Base-by-base conservation (phyloP, 192 early-diverging fungal species). In the Tieghemiomyces parasiticus region DNA sequence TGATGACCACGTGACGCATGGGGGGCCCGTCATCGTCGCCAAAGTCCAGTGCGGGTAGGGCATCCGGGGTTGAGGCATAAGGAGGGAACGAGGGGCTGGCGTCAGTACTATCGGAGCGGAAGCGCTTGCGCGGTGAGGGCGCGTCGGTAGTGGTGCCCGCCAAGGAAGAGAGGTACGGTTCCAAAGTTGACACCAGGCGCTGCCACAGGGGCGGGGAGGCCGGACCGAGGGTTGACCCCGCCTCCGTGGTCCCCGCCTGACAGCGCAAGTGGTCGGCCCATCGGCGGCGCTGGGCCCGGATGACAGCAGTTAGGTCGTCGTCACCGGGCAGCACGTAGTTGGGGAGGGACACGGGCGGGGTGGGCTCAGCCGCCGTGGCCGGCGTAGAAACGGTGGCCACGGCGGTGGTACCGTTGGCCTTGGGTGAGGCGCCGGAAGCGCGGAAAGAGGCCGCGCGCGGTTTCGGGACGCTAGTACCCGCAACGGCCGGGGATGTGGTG, bases 1-100 rank as follows among this genome's bases (percentile, higher is more conserved):
- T 74, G 14, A 95, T 78, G 2, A 76, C 85, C 25, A 91, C 75
- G 8, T 74, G 68, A 32, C 74, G 68, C 47, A 60, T 56, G 32
- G 54, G 54, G 19, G 46, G 46, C 3, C 8, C 25, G 25, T 47
- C 46, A 8, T n/a, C n/a, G n/a, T n/a, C n/a, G n/a, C n/a, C n/a
- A n/a, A n/a, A n/a, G n/a, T n/a, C n/a, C n/a, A n/a, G n/a, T n/a
- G n/a, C n/a, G n/a, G n/a, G n/a, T n/a, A n/a, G n/a, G n/a, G n/a
- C n/a, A n/a, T n/a, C n/a, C n/a, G n/a, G n/a, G n/a, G n/a, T n/a
- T n/a, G n/a, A n/a, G n/a, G n/a, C n/a, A n/a, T n/a, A n/a, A n/a
- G n/a, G n/a, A n/a, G n/a, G n/a, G n/a, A n/a, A n/a, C n/a, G n/a
- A n/a, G n/a, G 46, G 25, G 25, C 19, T 19, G 2, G 2, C 8